These are phyloP conservation scores for Solanum ossicruentum DNA, from an alignment of 257 asterid species.

Conservation along the genomic window DNA sequence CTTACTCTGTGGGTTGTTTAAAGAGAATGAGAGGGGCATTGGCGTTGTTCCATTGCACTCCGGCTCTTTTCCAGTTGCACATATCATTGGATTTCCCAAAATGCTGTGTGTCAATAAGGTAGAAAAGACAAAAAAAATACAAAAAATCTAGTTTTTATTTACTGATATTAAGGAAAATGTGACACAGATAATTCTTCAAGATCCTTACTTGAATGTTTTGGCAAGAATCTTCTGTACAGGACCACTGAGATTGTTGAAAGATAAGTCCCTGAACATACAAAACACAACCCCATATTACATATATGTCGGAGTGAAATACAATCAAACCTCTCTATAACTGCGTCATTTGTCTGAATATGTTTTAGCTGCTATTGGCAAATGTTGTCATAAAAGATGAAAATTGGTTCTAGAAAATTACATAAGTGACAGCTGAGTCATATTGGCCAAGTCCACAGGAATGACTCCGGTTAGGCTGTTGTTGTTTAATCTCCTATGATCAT, in stretches of 20 bases:
- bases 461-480: conserved; percentile 69
- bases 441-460: conserved; percentile 52
- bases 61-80: conserved; percentile 72
- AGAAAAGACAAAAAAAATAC: neutral
- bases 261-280: conserved; percentile 56
- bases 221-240: conserved; percentile 72
- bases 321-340: neutral
- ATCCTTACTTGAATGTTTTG: conserved; percentile 62
- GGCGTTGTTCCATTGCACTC: conserved; percentile 72
- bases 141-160: neutral
- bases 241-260: conserved; percentile 86
- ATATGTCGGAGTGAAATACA: neutral
- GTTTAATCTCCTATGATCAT: conserved; percentile 60
- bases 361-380: neutral
- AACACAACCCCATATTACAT: neutral
- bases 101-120: conserved; percentile 30
- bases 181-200: neutral
- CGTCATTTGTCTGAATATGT: neutral
- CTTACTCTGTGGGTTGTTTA: conserved; percentile 53
- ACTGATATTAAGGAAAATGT: neutral
- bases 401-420: conserved; percentile 30
- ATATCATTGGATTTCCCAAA: conserved; percentile 76
- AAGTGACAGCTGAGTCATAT: conserved; percentile 63
- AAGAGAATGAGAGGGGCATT: conserved; percentile 42
- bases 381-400: neutral